A percentile compares a stretch with the other conserved stretches of the same genome.
Conservation (phyloP, 345 rosid genomes). For the Ceriops zippeliana region DNA sequence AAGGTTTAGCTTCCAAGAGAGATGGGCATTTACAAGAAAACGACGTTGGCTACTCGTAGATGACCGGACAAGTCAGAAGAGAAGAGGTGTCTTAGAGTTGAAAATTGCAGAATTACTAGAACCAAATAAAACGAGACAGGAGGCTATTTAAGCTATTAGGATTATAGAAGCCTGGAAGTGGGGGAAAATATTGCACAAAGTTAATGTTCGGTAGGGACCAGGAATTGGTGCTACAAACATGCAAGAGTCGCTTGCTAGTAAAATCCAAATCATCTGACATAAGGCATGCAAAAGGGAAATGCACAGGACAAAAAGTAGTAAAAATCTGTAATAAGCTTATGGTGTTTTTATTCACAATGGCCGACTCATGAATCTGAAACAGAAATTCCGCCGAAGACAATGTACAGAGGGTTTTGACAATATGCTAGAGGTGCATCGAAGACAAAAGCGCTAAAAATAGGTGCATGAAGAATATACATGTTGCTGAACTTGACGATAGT, state of each 20-base stretch:
- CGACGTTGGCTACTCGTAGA: too few relatives aligned
- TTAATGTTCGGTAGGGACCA: neutral
- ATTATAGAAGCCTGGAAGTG: neutral
- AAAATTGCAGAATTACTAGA: too few relatives aligned
- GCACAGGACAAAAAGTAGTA: neutral
- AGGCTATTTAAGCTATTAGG: neutral
- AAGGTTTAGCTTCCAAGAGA: too few relatives aligned
- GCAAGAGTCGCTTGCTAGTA: neutral
- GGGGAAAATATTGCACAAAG: neutral
- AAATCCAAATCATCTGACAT: constrained; percentile 7
- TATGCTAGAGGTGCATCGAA: constrained; percentile 9
- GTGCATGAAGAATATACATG: constrained; percentile 33
- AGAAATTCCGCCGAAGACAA: constrained; percentile 24
- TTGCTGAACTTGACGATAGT: constrained; percentile 2
- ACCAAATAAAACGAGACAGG: neutral
- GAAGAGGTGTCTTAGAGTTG: too few relatives aligned
- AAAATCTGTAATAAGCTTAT: constrained; percentile 11
- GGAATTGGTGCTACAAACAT: constrained; percentile 1
- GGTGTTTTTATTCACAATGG: constrained; percentile 38
- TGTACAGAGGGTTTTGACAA: constrained; percentile 31
- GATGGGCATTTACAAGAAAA: neutral
- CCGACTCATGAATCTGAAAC: constrained; percentile 30
- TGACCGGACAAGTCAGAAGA: too few relatives aligned
- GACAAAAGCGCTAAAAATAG: constrained; percentile 9
- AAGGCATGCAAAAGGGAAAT: neutral